phyloP scores from a whole-genome alignment of 75 land plant species.

The Pinus taeda region DNA sequence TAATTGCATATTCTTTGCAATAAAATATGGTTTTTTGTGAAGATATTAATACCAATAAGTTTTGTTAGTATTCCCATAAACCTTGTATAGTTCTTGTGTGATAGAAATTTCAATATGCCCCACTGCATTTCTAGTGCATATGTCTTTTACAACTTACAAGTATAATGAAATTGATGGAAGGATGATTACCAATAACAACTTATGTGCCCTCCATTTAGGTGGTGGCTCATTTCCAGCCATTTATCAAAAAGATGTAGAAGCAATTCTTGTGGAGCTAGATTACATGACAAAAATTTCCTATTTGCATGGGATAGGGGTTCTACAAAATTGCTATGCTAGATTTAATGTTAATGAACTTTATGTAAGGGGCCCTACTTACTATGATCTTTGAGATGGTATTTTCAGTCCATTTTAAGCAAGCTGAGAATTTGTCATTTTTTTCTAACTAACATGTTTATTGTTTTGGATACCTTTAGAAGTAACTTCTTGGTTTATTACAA shows the following conservation, averaged over 20 bases:
- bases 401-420: neutral
- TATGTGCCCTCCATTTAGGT: constrained; percentile 33
- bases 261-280: constrained; percentile 60
- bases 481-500: neutral
- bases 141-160: neutral
- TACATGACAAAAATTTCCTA: constrained; percentile 77
- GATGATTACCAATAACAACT: neutral
- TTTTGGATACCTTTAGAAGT: too few species aligned
- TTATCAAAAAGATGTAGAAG: constrained; percentile 57
- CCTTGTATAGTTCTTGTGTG: neutral
- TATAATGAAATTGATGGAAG: neutral
- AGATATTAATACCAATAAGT: neutral
- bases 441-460: too few species aligned
- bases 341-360: constrained; percentile 69
- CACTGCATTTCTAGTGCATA: neutral
- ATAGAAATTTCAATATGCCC: neutral
- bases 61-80: neutral
- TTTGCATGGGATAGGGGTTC: constrained; percentile 71
- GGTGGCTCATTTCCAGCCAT: constrained; percentile 23
- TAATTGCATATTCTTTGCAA: neutral
- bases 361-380: constrained; percentile 33
- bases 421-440: neutral
- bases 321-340: constrained; percentile 61
- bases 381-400: neutral
- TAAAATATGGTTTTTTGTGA: neutral